phyloP scores from a whole-genome alignment of 305 asterid genomes.

The Rubia balearica region DNA sequence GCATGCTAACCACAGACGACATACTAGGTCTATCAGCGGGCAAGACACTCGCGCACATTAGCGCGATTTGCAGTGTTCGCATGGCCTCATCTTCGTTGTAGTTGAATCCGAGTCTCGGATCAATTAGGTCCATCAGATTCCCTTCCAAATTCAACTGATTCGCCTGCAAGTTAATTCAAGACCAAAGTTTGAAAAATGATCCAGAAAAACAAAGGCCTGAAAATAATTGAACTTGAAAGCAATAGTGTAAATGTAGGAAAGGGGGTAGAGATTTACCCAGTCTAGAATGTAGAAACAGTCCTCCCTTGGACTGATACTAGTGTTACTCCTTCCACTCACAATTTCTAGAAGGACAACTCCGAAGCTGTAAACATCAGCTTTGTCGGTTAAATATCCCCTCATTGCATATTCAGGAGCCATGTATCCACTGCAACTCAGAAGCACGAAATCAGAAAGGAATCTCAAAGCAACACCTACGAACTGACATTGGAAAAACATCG shows the following conservation, averaged over 20 bases:
- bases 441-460: neutral
- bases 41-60: slow-evolving; percentile 43
- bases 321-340: slow-evolving; percentile 47
- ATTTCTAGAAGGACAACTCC: slow-evolving; percentile 61
- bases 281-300: slow-evolving; percentile 46
- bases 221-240: no score
- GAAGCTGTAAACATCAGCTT: slow-evolving; percentile 75
- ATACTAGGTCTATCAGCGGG: slow-evolving; percentile 56
- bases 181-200: neutral
- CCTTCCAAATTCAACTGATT: slow-evolving; percentile 37
- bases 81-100: slow-evolving; percentile 39
- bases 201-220: no score
- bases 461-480: neutral
- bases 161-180: slow-evolving; percentile 30
- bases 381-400: slow-evolving; percentile 62
- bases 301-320: slow-evolving; percentile 27
- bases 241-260: neutral
- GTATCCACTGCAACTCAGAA: slow-evolving; percentile 23
- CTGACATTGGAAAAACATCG: neutral
- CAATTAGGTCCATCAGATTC: slow-evolving; percentile 47
- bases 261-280: slow-evolving; percentile 35
- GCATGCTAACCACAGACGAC: slow-evolving; percentile 64
- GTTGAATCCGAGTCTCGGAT: slow-evolving; percentile 40
- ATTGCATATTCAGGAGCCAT: slow-evolving; percentile 80
- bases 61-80: slow-evolving; percentile 36